Evolutionary conservation across 257 asterid genomes (phyloP).

Genomic region (Voacanga thouarsii): DNA sequence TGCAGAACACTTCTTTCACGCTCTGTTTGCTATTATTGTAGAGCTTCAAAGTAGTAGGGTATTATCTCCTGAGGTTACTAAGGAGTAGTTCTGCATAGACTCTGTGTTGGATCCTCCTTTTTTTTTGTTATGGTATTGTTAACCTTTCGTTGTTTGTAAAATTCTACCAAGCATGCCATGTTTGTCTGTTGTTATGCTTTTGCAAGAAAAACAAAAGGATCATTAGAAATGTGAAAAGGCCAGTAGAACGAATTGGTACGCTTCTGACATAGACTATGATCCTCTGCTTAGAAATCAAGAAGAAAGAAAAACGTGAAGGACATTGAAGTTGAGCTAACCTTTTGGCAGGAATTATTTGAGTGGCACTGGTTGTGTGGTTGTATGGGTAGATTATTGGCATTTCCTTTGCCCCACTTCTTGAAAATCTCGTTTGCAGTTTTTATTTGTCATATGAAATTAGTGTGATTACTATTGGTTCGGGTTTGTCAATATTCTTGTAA

Average conservation of each 20-base stretch:
- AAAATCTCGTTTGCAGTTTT: conserved; percentile 57
- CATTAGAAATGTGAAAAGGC: conserved; percentile 25
- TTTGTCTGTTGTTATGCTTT: conserved; percentile 39
- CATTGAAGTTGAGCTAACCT: conserved; percentile 63
- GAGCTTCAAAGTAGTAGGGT: conserved; percentile 11
- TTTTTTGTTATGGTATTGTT: too few species aligned
- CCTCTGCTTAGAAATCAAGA: conserved; percentile 44
- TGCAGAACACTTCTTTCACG: not conserved
- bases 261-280: conserved; percentile 72
- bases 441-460: conserved; percentile 81
- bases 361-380: conserved; percentile 58
- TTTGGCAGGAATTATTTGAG: conserved; percentile 51
- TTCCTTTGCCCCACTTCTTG: conserved; percentile 36
- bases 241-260: conserved; percentile 43
- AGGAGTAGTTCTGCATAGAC: conserved; percentile 31
- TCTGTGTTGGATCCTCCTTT: too few species aligned
- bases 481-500: conserved; percentile 63
- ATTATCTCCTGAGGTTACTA: conserved; percentile 15
- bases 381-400: conserved; percentile 69
- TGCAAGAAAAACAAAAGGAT: conserved; percentile 30
- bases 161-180: too few species aligned
- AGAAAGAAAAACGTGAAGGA: conserved; percentile 40
- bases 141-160: too few species aligned
- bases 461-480: conserved; percentile 68
- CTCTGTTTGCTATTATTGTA: not conserved